Base-by-base conservation (phyloP, 352 stramenopile species). In the Blastocystis sp. region DNA sequence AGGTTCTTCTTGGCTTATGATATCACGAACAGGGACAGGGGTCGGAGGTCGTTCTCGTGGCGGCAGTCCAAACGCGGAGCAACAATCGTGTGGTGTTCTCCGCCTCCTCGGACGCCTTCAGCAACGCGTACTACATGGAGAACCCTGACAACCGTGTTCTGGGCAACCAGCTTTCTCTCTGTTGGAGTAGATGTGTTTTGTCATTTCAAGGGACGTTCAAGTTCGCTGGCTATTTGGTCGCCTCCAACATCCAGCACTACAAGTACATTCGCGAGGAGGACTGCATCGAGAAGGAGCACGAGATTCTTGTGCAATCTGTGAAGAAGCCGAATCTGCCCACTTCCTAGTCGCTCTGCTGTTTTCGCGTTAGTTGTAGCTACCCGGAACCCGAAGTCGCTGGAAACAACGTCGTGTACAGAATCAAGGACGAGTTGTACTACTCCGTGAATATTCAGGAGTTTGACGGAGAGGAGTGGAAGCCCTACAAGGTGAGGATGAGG, bases 371-470 rank as follows among this genome's bases (percentile, higher is more conserved):
- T n/a, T 19, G n/a, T 89, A 89, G 67, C 29, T 89, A 89, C 60
- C 94, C 94, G 26, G 95, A 97, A 77, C 94, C 94, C 37, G 94
- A 96, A 81, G 91, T 96, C 50, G 94, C 94, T 59, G 94, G 94
- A 55, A 93, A 96, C 91, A 96, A 94, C 79, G 93, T 97, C 50
- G 95, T 97, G 65, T 98, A 97, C 91, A 95, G 95, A 63, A 92
- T 97, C 79, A 97, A 96, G 91, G 95, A 97, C 92, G 96, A 97
- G 89, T 90, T 98, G 19, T 96, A 94, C 62, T 98, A 96, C 91
- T 95, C 93, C 45, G 93, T 97, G 63, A 93, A 96, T 80, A 91
- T 98, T 50, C 93, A 97, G 80, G 94, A 97, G 91, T 95, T 94
- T 21, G 92, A 94, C 79, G 85, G 94, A 51, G 93, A 94, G 55